Conservation (phyloP, 352 stramenopile genomes). For the Phytopythium cucurbitacearum region DNA sequence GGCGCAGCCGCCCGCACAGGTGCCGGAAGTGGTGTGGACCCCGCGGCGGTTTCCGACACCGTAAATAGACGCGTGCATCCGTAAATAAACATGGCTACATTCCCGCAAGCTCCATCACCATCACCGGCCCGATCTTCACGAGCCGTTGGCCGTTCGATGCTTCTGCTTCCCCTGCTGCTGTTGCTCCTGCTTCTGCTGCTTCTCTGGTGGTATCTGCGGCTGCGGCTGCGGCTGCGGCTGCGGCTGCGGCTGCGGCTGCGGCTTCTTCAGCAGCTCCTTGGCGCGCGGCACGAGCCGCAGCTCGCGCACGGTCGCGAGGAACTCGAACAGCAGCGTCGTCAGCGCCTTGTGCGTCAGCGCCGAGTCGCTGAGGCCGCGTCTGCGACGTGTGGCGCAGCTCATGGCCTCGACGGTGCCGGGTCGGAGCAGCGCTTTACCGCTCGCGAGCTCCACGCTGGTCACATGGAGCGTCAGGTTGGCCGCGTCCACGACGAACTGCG, state of each 20-base stretch:
- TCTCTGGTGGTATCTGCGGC: no score
- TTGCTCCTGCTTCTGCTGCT: constrained; percentile 1
- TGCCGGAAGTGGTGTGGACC: no score
- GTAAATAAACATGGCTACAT: no score
- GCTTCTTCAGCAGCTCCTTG: constrained; percentile 57
- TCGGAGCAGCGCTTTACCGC: constrained; percentile 35
- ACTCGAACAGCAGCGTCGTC: constrained; percentile 53
- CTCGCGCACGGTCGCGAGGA: constrained; percentile 78
- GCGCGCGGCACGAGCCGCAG: constrained; percentile 68
- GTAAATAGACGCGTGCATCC: no score
- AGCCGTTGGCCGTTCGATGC: no score
- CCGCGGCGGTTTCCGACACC: no score
- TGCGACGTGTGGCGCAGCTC: constrained; percentile 6
- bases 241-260: not conserved
- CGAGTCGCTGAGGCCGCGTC: constrained; percentile 15
- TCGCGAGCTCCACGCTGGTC: constrained; percentile 24
- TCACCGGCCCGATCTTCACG: no score
- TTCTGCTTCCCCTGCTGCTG: constrained; percentile 1
- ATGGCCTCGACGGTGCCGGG: constrained; percentile 1
- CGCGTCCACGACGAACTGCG: constrained; percentile 36
- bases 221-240: no score
- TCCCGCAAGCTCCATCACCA: no score
- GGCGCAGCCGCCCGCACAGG: no score
- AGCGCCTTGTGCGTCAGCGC: constrained; percentile 40
- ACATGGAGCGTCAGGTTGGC: constrained; percentile 29